Conservation (phyloP, 148 eudicot species). For the Simmondsia chinensis region DNA sequence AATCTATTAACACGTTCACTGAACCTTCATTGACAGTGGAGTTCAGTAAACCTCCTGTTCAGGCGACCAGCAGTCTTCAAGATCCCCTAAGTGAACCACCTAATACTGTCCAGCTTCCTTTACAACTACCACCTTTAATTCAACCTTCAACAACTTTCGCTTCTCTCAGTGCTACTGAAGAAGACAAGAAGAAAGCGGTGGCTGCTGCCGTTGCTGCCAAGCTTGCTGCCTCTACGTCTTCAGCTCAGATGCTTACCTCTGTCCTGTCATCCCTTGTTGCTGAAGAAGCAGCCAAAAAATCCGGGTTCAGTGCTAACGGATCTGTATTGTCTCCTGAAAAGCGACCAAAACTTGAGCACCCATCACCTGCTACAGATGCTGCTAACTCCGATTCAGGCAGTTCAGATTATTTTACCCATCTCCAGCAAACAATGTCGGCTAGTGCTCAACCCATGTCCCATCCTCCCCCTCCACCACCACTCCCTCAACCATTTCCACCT, state of each 20-base stretch:
- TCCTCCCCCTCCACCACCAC: slow-evolving; percentile 42
- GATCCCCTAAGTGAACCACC: slow-evolving; percentile 18
- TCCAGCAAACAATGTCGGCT: slow-evolving; percentile 24
- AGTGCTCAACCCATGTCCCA: slow-evolving; percentile 27
- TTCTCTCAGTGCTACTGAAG: slow-evolving; percentile 33
- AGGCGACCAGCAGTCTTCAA: slow-evolving; percentile 10
- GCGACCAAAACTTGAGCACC: slow-evolving; percentile 46
- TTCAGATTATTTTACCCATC: slow-evolving; percentile 27
- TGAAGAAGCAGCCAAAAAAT: slow-evolving; percentile 62
- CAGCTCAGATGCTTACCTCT: slow-evolving; percentile 86
- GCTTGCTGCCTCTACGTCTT: slow-evolving; percentile 87
- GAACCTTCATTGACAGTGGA: slow-evolving; percentile 17
- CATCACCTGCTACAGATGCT: slow-evolving; percentile 19
- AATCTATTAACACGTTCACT: slow-evolving; percentile 12
- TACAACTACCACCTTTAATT: slow-evolving; percentile 17
- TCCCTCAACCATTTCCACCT: slow-evolving; percentile 19
- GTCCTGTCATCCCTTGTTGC: slow-evolving; percentile 90
- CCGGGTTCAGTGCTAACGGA: slow-evolving; percentile 22
- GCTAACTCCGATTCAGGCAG: slow-evolving; percentile 29
- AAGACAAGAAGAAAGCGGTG: slow-evolving; percentile 69
- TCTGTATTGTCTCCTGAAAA: slow-evolving; percentile 48
- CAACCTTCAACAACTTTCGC: slow-evolving; percentile 38
- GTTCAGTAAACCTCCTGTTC: slow-evolving; percentile 12
- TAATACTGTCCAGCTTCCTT: slow-evolving; percentile 14
- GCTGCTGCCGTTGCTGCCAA: slow-evolving; percentile 96